A percentile compares a stretch with the other conserved stretches of the same genome.
These are phyloP conservation scores for Monilinia fructigena DNA, from an alignment of 2,329 filamentous ascomycete species.

Conservation along the genomic window DNA sequence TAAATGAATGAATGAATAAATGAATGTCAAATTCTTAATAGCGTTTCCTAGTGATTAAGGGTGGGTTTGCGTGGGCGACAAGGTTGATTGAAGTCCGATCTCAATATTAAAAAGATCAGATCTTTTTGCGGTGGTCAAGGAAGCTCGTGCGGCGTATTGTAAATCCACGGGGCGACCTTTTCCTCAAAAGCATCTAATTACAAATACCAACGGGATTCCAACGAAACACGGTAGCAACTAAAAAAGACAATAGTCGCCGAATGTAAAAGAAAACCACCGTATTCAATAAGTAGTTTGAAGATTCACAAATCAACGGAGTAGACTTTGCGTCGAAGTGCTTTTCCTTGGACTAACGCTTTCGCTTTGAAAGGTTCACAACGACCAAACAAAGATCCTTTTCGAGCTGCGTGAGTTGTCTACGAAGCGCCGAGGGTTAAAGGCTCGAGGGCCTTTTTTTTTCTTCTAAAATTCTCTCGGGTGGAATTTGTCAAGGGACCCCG, in stretches of 20 bases:
- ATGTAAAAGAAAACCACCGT: not conserved
- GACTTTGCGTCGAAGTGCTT: not conserved
- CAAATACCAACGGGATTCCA: slow-evolving; percentile 1
- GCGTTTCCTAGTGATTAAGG: slow-evolving; percentile 11
- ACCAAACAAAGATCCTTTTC: not conserved
- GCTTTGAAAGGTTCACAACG: slow-evolving; percentile 4
- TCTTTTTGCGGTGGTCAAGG: slow-evolving; percentile 12
- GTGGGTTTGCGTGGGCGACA: slow-evolving; percentile 7
- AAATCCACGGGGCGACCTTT: slow-evolving; percentile 4
- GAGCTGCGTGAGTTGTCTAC: slow-evolving; percentile 23
- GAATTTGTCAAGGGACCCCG: slow-evolving; percentile 23
- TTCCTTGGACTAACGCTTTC: not conserved
- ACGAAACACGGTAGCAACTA: not conserved
- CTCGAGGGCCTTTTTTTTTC: slow-evolving; percentile 16
- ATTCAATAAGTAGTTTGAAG: not conserved
- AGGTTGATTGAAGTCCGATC: slow-evolving; percentile 14
- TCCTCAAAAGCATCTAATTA: slow-evolving; percentile 15
- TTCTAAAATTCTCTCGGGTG: slow-evolving; percentile 14
- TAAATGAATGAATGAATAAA: too few species aligned
- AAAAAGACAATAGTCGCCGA: not conserved
- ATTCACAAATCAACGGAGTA: slow-evolving; percentile 9
- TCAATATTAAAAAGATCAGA: slow-evolving; percentile 18
- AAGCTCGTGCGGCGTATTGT: slow-evolving; percentile 23
- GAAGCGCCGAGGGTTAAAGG: slow-evolving; percentile 24
- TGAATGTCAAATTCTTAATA: slow-evolving; percentile 7